Conservation (phyloP, 139 green algal species). For the Zygnema circumcarinatum region DNA sequence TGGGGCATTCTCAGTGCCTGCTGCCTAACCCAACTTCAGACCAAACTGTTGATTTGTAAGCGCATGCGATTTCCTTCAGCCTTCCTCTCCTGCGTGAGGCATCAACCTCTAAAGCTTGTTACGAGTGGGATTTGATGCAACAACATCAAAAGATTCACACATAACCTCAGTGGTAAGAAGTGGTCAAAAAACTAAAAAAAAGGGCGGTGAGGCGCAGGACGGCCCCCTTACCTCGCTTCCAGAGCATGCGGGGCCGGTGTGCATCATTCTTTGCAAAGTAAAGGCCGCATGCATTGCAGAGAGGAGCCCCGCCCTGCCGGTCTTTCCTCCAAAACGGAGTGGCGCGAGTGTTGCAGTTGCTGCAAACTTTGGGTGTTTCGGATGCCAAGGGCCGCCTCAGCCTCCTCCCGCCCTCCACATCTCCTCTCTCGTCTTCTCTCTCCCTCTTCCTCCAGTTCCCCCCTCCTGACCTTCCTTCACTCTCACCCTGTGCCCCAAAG, state of each 20-base stretch:
- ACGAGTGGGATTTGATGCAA: neutral
- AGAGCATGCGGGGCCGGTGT: constrained; percentile 82
- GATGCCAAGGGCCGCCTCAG: constrained; percentile 2
- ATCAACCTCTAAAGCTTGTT: neutral
- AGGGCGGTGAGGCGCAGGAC: neutral
- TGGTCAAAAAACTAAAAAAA: neutral
- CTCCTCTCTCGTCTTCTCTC: constrained; percentile 12
- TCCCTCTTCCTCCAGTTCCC: constrained; percentile 4
- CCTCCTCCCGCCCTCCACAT: neutral
- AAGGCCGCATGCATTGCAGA: constrained; percentile 96
- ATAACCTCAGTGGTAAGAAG: neutral
- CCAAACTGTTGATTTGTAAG: neutral
- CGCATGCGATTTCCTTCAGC: neutral
- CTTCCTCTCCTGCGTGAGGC: neutral
- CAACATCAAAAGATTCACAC: neutral
- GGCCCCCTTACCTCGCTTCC: constrained; percentile 68
- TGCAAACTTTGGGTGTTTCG: constrained; percentile 78
- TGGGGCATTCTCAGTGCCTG: neutral
- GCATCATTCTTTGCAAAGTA: constrained; percentile 95
- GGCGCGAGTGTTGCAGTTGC: constrained; percentile 84
- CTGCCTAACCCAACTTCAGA: neutral
- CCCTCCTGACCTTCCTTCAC: neutral
- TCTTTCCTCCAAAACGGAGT: constrained; percentile 97
- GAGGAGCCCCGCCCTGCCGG: constrained; percentile 77
- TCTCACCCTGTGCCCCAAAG: neutral